Conservation (phyloP, 148 eudicot species). For the Simmondsia chinensis region DNA sequence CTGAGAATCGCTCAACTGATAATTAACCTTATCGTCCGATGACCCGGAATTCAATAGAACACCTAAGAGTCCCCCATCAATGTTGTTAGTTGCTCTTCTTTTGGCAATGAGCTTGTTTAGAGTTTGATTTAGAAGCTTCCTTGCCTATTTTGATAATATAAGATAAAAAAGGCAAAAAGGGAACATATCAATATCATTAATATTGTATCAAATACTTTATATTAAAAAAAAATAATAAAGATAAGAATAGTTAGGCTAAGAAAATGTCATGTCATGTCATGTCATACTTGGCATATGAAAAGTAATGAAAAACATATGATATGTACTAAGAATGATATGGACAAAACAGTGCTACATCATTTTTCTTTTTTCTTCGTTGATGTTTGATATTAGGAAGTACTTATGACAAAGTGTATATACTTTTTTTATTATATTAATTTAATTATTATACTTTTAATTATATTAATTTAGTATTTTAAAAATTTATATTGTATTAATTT, state of each 20-base stretch:
- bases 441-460: too few species aligned
- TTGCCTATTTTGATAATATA: constrained; percentile 50
- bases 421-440: too few species aligned
- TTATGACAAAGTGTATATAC: too few species aligned
- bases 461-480: too few species aligned
- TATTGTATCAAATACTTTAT: background rate
- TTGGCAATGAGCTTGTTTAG: constrained; percentile 41
- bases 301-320: background rate
- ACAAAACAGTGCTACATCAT: constrained; percentile 6
- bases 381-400: too few species aligned
- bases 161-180: background rate
- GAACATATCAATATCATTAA: background rate
- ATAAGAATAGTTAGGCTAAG: background rate
- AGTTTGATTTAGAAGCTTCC: constrained; percentile 50
- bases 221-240: background rate
- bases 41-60: constrained; percentile 18
- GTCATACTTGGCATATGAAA: too few species aligned
- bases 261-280: constrained; percentile 7
- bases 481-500: too few species aligned
- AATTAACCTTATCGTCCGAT: background rate
- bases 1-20: constrained; percentile 35
- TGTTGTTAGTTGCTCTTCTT: constrained; percentile 26
- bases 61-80: constrained; percentile 46
- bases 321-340: constrained; percentile 5
- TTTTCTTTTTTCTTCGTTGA: constrained; percentile 3